Base-by-base conservation (phyloP, 768 basidiomycete species). In the Rhizopogon vesiculosus region DNA sequence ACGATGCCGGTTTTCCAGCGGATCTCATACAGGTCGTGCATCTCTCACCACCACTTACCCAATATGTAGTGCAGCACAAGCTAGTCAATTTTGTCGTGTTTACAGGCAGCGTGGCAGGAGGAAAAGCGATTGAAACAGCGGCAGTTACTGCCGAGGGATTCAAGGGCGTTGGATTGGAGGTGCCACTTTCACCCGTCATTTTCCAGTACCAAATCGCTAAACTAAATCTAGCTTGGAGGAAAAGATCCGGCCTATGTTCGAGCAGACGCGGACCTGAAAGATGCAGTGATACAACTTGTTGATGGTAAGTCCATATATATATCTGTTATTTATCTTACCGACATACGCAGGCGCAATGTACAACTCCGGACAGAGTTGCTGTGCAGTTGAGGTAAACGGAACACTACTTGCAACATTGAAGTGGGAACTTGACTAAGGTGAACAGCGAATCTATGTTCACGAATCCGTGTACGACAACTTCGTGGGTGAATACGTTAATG, bases 281-380 rank as follows among this genome's bases (percentile, higher is more conserved):
- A 89, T 63, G 88, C 93, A 0, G 86, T 84, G 12, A 79, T 83
- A 22, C 88, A 98, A 63, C 81, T 98, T 3, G 94, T 94, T 2
- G 97, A 99, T 70, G 96, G 94, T 87, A 54, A 48, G 76, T 61
- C 15, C 19, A 22, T 18, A 28, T 38, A 5, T 39, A 16, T 51
- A 9, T 16, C 18, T 31, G 44, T 43, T 31, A 42, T 8, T 2
- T 29, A 46, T 33, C 40, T 54, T 4, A 56, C 10, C 12, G 7
- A 1, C 25, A 42, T 38, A 19, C 41, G 1, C 62, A 93, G 91
- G 93, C 39, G 87, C 93, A 4, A 86, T 95, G 73, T 99, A 93
- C 78, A 98, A 98, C 71, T 94, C 95, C 15, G 97, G 97, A 1
- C 97, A 99, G 72, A 95, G 93, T 60, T 98, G 96, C 70, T 98